phyloP scores from a whole-genome alignment of 2,329 filamentous ascomycete species.

The Leptographium wingfieldii region DNA sequence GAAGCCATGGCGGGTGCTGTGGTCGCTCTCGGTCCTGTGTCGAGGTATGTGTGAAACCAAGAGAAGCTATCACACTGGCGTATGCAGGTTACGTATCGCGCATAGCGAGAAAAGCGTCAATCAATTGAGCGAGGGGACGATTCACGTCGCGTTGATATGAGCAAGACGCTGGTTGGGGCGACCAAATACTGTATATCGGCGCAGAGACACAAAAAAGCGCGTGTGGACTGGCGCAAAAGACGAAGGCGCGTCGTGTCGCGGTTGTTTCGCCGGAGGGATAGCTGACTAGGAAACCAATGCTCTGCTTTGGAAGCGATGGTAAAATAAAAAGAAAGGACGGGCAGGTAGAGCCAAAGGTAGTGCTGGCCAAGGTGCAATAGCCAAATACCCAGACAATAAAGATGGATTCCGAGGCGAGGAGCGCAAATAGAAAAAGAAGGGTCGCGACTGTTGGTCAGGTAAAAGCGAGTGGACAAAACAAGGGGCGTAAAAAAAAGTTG shows the following conservation, averaged over 20 bases:
- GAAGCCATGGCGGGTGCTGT: slow-evolving; percentile 54
- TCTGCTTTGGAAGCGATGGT: not conserved
- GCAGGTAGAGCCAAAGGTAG: not conserved
- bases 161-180: not conserved
- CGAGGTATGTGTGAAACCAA: not conserved
- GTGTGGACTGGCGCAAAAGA: not conserved
- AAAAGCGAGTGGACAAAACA: slow-evolving; percentile 2
- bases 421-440: not conserved
- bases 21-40: slow-evolving; percentile 6
- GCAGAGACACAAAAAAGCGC: not conserved
- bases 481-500: slow-evolving; percentile 1
- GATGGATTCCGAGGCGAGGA: not conserved
- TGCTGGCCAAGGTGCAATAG: not conserved
- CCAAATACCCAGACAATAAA: not conserved
- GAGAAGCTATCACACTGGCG: not conserved
- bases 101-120: slow-evolving; percentile 2
- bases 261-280: not conserved
- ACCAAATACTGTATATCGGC: not conserved
- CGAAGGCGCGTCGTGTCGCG: slow-evolving; percentile 7
- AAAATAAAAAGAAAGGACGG: not conserved
- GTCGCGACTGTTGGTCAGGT: not conserved
- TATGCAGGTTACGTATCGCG: slow-evolving; percentile 2
- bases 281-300: not conserved
- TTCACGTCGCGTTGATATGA: not conserved
- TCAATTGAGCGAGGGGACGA: not conserved